Evolutionary conservation across 495 filamentous ascomycete species (phyloP).

Genomic region (Massariosphaeria phaeospora): DNA sequence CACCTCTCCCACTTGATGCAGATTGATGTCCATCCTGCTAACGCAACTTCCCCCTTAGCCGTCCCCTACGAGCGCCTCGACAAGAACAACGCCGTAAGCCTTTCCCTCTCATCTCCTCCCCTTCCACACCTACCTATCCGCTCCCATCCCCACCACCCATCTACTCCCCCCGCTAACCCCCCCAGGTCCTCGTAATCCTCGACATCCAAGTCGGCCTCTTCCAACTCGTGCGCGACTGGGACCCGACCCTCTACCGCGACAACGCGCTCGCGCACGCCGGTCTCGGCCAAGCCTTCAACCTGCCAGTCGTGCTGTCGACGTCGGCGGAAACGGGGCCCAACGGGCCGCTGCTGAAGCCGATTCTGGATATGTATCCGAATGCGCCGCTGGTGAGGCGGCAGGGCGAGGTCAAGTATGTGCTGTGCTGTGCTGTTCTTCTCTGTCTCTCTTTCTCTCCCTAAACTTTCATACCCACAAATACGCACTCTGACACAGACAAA

Average conservation of each 20-base stretch:
- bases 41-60: constrained; percentile 2
- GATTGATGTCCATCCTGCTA: background rate
- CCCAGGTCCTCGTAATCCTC: constrained; percentile 58
- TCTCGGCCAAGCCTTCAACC: constrained; percentile 59
- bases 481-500: too few species aligned
- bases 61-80: constrained; percentile 47
- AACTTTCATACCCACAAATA: too few species aligned
- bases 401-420: constrained; percentile 61
- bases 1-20: too few species aligned
- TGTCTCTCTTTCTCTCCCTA: too few species aligned
- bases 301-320: constrained; percentile 67
- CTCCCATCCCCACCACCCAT: background rate
- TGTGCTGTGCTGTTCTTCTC: background rate
- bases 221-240: constrained; percentile 59
- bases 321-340: constrained; percentile 64
- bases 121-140: too few species aligned
- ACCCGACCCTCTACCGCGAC: constrained; percentile 57
- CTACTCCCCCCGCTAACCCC: background rate
- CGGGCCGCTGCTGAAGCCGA: constrained; percentile 65
- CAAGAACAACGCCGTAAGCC: constrained; percentile 53
- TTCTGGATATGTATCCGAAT: constrained; percentile 61
- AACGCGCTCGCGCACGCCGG: constrained; percentile 65
- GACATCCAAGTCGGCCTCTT: constrained; percentile 71
- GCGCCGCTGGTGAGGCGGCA: constrained; percentile 62
- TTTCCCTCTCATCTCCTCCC: background rate